Percentiles rank a stretch among this genome's conserved stretches.
phyloP scores from a whole-genome alignment of 345 rosid species.

The sweet orange (Citrus sinensis) region DVS_A1.0 CM039167.1:17759001-17759500 shows the following conservation, averaged over 20 bases:
- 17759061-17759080: not conserved
- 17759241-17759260: not conserved
- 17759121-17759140: constrained; percentile 5
- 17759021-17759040: not conserved
- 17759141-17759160: not conserved
- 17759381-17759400: not conserved
- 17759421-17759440: constrained; percentile 14
- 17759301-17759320: not conserved
- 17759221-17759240: not conserved
- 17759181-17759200: not conserved
- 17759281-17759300: not conserved
- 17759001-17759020: not conserved
- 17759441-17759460: not conserved
- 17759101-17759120: not conserved
- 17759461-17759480: not conserved
- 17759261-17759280: not conserved
- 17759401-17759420: not conserved
- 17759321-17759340: not conserved
- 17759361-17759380: too few species aligned
- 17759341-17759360: not conserved
- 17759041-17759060: not conserved
- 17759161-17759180: not conserved
- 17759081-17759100: not conserved
- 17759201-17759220: not conserved
- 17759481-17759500: not conserved